Evolutionary conservation across 192 early-diverging fungal genomes (phyloP), one percentile per base, ranked within the genome.

Genomic region (Backusella circina): DNA sequence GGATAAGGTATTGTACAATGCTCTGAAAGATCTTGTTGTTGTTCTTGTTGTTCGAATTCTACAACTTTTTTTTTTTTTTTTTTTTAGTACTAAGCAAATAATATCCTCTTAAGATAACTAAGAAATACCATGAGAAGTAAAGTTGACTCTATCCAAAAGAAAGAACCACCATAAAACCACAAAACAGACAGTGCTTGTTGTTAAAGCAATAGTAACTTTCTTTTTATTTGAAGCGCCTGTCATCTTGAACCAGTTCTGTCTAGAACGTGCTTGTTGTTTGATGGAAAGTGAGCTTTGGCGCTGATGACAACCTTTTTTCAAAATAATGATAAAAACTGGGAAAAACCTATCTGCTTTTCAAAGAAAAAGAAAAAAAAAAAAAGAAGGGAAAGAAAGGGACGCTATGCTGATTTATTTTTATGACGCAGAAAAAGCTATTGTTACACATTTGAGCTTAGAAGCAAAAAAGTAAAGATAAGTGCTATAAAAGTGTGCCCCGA

Each of bases 1-100:
- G 66, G 75, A 39, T 70, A 74, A 39, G 75, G 67, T 5, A 31
- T 18, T 32, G 71, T 28, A 64, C 77, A 78, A 37, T 75, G 73
- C 23, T 74, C 73, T 30, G 73, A 74, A n/a, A 51, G 26, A 12
- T 41, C 31, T 13, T 28, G 26, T 36, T n/a, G 0, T 10, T 32
- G 65, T 35, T 31, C 15, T 16, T 67, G 26, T 16, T 37, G 28
- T 9, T 47, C 44, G 44, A 47, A 47, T 47, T 41, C 38, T 71
- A 26, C 36, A 23, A 31, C 5, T 1, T 9, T 18, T 21, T 35
- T 0, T 37, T 21, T 37, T 1, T 70, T 38, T n/a, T n/a, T 35
- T 4, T 68, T 38, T 37, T 68, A 35, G 33, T 35, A 35, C 2
- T 3, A 35, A 35, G 5, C 33, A 35, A 35, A 35, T n/a, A n/a